Conservation (phyloP, 139 green algal species). For the Micromonas pusilla region DNA sequence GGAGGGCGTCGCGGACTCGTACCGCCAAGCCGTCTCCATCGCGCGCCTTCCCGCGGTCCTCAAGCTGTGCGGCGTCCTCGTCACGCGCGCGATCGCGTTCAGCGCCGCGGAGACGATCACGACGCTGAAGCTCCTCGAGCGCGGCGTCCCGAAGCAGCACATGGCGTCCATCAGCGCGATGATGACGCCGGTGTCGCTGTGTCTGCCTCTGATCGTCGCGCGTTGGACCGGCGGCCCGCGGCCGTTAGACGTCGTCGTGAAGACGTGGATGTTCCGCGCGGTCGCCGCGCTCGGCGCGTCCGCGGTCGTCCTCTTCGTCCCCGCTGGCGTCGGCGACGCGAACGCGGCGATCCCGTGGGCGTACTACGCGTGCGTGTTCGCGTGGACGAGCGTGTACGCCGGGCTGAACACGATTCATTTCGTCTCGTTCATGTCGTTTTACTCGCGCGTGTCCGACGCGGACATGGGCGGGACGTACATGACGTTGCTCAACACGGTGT, state of each 20-base stretch:
- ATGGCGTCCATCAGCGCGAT: conserved; percentile 5
- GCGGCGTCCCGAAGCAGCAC: conserved; percentile 15
- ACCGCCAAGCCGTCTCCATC: neutral
- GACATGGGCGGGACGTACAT: conserved; percentile 28
- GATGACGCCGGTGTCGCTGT: conserved; percentile 4
- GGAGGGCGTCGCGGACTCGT: no score
- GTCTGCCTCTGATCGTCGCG: neutral
- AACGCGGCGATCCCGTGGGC: neutral
- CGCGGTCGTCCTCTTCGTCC: neutral
- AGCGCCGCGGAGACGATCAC: conserved; percentile 14
- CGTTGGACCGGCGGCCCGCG: conserved; percentile 12
- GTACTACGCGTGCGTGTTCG: conserved; percentile 4
- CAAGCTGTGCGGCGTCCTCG: neutral
- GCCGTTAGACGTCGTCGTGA: neutral
- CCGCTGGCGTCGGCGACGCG: neutral
- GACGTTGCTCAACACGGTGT: conserved; percentile 23
- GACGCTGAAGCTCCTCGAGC: conserved; percentile 16
- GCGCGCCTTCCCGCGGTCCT: neutral
- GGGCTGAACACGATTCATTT: conserved; percentile 16
- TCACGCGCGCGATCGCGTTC: conserved; percentile 15
- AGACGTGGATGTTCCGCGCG: conserved; percentile 5
- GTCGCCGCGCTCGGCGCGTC: neutral
- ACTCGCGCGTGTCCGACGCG: neutral
- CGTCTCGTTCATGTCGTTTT: conserved; percentile 21
- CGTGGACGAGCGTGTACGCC: neutral